Percentiles rank a stretch among this genome's conserved stretches.
These are phyloP conservation scores for Strigomonas galati DNA, from an alignment of 208 protist genomes.

Conservation along the genomic window DNA sequence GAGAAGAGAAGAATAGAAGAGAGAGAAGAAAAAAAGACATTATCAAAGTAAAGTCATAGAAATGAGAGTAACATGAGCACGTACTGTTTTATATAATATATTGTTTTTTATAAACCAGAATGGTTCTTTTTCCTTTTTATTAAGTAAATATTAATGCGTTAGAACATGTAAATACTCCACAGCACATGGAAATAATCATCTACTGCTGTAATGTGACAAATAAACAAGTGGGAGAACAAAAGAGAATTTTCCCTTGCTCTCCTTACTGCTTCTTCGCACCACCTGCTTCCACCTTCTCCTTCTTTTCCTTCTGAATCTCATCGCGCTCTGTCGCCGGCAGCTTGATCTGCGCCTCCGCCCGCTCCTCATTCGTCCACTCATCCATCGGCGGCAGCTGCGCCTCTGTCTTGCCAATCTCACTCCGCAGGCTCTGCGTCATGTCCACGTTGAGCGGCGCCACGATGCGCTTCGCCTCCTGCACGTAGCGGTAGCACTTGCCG, in stretches of 20 bases:
- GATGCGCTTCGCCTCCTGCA: conserved; percentile 76
- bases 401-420: conserved; percentile 78
- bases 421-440: conserved; percentile 64
- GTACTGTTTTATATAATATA: conserved; percentile 2
- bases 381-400: conserved; percentile 71
- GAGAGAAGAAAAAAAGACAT: conserved; percentile 14
- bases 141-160: neutral
- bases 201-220: no score
- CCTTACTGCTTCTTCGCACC: no score
- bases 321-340: conserved; percentile 8
- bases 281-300: no score
- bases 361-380: conserved; percentile 67
- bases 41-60: neutral
- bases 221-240: no score
- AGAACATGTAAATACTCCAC: no score
- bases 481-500: conserved; percentile 50
- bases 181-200: no score
- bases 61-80: neutral
- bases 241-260: no score
- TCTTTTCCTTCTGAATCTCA: no score
- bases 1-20: conserved; percentile 9
- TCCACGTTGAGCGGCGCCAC: conserved; percentile 63
- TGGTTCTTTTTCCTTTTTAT: neutral
- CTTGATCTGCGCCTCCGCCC: conserved; percentile 33
- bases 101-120: neutral